Conservation (phyloP, 768 basidiomycete species). For the Trametopsis cervina region DNA sequence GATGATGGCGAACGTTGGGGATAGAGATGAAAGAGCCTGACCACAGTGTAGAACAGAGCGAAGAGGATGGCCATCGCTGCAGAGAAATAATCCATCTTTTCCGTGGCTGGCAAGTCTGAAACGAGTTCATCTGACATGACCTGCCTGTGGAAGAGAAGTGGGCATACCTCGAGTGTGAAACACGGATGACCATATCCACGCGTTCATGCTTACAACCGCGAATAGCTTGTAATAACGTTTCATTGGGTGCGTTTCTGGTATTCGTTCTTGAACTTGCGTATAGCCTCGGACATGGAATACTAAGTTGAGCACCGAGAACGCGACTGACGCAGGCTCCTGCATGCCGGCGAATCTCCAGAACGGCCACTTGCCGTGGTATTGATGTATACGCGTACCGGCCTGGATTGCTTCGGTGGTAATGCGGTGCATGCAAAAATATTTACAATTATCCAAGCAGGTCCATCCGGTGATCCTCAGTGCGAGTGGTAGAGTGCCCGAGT, state of each 20-base stretch:
- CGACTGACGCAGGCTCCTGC: conserved; percentile 91
- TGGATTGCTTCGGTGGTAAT: conserved; percentile 53
- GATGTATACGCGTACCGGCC: conserved; percentile 43
- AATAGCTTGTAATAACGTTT: conserved; percentile 57
- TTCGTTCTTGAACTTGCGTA: conserved; percentile 33
- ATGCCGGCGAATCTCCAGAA: conserved; percentile 85
- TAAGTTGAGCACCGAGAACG: conserved; percentile 85
- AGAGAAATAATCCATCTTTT: conserved; percentile 93
- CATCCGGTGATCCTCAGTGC: conserved; percentile 68
- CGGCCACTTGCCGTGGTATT: conserved; percentile 97
- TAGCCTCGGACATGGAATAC: conserved; percentile 65
- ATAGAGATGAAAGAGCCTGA: conserved; percentile 77
- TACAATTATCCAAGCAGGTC: conserved; percentile 85
- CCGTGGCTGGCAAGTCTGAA: conserved; percentile 73
- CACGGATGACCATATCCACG: conserved; percentile 88
- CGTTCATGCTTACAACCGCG: conserved; percentile 71
- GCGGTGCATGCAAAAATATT: conserved; percentile 82
- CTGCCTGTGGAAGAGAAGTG: not conserved
- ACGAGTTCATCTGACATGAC: conserved; percentile 7
- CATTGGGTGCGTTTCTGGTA: conserved; percentile 62
- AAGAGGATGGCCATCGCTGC: conserved; percentile 81
- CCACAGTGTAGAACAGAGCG: conserved; percentile 68
- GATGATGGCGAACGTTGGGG: conserved; percentile 21
- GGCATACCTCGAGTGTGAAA: conserved; percentile 88
- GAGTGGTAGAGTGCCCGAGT: conserved; percentile 31